Evolutionary conservation across 495 filamentous ascomycete genomes (phyloP), one percentile per base, ranked within the genome.

Genomic region (Daldinia grandis): DNA sequence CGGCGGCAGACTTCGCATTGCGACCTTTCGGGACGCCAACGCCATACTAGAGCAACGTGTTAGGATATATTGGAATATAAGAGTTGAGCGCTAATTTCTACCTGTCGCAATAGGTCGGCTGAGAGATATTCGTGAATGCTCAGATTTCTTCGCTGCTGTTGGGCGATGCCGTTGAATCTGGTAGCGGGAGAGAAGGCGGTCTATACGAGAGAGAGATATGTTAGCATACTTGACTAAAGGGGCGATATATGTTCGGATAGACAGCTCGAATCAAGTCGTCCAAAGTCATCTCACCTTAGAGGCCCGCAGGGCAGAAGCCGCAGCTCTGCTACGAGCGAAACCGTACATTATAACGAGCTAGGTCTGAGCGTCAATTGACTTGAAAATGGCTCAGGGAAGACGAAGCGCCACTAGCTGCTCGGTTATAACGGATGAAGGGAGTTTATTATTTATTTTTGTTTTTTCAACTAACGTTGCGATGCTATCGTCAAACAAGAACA

Each of bases 41-140:
- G 79, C 93, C 96, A 87, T 98, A 97, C 93, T 97, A 78, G 71
- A 50, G 63, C 15, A 71, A 78, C 74, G 61, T 57, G 64, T 73
- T 71, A 72, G 68, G 73, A 67, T 64, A 55, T 25, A 60, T 44
- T 44, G 61, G 65, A 51, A 40, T 49, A 38, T 61, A 60, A 64
- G 33, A 49, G 58, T 66, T 73, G 66, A 74, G 70, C 54, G 65
- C 58, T 62, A 72, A 54, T 35, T 33, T 86, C 64, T 86, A 97
- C 94, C 82, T 88, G 84, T 82, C 92, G 90, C 74, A 99, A 86
- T 58, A 99, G 89, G 68, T 92, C 89, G 72, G 93, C 93, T 55
- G 95, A 97, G 76, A 94, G 89, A 85, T 97, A 98, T 83, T 99
- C 95, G 85, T 99, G 95, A 73, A 98, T 97, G 69, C 93, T 94